Conservation (phyloP, 768 basidiomycete species). For the Mycena floridula region DNA sequence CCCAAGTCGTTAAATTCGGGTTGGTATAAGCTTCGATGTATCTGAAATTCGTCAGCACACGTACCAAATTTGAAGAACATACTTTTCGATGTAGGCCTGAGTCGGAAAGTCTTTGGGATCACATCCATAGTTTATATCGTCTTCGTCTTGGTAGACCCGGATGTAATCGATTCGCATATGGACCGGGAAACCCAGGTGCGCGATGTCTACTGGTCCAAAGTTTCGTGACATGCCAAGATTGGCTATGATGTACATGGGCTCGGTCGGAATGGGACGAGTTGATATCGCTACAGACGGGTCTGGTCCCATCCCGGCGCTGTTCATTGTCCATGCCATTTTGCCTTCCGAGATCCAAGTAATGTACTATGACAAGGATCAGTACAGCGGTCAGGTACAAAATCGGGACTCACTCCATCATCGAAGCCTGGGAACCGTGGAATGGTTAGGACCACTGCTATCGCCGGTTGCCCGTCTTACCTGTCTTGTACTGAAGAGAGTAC, state of each 20-base stretch:
- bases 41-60: not conserved
- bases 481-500: conserved; percentile 32
- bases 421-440: conserved; percentile 1
- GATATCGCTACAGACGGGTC: conserved; percentile 44
- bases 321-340: conserved; percentile 54
- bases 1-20: conserved; percentile 39
- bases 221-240: conserved; percentile 45
- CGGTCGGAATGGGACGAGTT: conserved; percentile 48
- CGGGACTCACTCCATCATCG: conserved; percentile 33
- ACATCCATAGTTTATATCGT: conserved; percentile 42
- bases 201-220: conserved; percentile 48
- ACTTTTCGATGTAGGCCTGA: conserved; percentile 40
- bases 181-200: conserved; percentile 40
- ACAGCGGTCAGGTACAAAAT: conserved; percentile 9
- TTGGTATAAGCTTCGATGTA: conserved; percentile 15
- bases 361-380: conserved; percentile 34
- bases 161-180: conserved; percentile 56
- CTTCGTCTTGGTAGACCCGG: conserved; percentile 45
- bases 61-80: conserved; percentile 8
- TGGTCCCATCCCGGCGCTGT: conserved; percentile 44
- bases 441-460: conserved; percentile 29
- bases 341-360: conserved; percentile 59
- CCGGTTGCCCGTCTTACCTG: conserved; percentile 36
- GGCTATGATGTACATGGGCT: conserved; percentile 60
- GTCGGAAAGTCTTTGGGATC: conserved; percentile 44